Conservation (phyloP, 345 rosid genomes). For the Barbarea vulgaris region DNA sequence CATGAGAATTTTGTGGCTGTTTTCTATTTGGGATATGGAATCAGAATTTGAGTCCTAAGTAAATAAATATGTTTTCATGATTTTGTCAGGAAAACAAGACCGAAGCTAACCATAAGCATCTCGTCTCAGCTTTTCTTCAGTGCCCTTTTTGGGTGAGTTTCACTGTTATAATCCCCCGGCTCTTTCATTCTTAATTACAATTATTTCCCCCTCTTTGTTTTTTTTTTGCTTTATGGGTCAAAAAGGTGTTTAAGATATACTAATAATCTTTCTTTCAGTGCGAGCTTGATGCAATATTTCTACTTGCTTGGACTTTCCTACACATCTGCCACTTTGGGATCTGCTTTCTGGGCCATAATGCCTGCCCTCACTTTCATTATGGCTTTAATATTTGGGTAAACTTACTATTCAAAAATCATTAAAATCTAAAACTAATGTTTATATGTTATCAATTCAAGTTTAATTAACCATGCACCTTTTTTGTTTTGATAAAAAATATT, state of each 20-base stretch:
- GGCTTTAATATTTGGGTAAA: conserved; percentile 67
- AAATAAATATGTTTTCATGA: not conserved
- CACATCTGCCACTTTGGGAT: conserved; percentile 61
- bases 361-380: conserved; percentile 63
- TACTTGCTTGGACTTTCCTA: conserved; percentile 66
- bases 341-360: conserved; percentile 63
- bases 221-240: not conserved
- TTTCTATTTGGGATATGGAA: not conserved
- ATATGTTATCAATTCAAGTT: not conserved
- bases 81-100: conserved; percentile 59
- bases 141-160: conserved; percentile 64
- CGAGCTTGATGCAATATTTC: conserved; percentile 63
- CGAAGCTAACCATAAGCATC: conserved; percentile 60
- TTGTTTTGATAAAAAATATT: not conserved
- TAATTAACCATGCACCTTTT: not conserved
- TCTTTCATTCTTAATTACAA: not conserved
- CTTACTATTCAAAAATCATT: not conserved
- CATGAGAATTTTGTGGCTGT: not conserved
- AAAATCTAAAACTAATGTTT: not conserved
- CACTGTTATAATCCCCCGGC: not conserved
- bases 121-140: conserved; percentile 58
- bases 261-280: conserved; percentile 41
- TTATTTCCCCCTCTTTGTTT: not conserved
- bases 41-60: not conserved
- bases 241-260: not conserved